Evolutionary conservation across 257 asterid species (phyloP).

Genomic region (Striga asiatica): DNA sequence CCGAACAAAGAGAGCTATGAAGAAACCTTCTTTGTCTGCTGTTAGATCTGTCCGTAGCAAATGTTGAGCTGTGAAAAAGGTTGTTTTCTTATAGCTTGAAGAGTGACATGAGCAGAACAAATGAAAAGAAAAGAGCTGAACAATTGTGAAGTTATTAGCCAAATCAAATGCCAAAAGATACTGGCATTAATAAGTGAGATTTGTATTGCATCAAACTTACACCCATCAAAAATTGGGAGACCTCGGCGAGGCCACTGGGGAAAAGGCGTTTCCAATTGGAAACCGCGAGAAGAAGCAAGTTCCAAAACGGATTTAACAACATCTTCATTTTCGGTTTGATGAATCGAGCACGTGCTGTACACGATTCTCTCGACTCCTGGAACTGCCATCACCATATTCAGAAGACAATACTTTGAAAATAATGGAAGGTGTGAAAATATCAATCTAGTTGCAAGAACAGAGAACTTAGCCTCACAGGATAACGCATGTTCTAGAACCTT

Average conservation of each 20-base stretch:
- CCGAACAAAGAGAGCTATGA: constrained; percentile 65
- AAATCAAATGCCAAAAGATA: too few relatives aligned
- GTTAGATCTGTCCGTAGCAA: constrained; percentile 51
- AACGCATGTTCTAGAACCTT: constrained; percentile 72
- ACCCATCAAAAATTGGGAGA: constrained; percentile 60
- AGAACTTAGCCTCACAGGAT: constrained; percentile 43
- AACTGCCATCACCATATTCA: constrained; percentile 29
- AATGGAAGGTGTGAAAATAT: too few relatives aligned
- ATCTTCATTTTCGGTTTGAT: constrained; percentile 84
- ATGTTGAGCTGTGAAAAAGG: constrained; percentile 45
- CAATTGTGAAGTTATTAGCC: neutral
- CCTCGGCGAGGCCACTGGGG: constrained; percentile 93
- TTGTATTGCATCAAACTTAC: too few relatives aligned
- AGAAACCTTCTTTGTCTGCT: constrained; percentile 79
- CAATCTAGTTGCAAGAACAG: neutral
- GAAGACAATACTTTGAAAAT: too few relatives aligned
- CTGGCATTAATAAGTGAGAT: too few relatives aligned
- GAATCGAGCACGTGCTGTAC: constrained; percentile 88
- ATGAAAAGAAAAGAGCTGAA: too few relatives aligned
- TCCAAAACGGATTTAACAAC: constrained; percentile 56
- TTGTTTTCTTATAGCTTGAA: too few relatives aligned
- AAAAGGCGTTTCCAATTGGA: constrained; percentile 44
- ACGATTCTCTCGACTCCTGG: constrained; percentile 80
- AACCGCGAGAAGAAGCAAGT: constrained; percentile 62
- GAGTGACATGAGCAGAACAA: too few relatives aligned